Conservation (phyloP, 2,329 filamentous ascomycete genomes). For the Aspergillus melleus region DNA sequence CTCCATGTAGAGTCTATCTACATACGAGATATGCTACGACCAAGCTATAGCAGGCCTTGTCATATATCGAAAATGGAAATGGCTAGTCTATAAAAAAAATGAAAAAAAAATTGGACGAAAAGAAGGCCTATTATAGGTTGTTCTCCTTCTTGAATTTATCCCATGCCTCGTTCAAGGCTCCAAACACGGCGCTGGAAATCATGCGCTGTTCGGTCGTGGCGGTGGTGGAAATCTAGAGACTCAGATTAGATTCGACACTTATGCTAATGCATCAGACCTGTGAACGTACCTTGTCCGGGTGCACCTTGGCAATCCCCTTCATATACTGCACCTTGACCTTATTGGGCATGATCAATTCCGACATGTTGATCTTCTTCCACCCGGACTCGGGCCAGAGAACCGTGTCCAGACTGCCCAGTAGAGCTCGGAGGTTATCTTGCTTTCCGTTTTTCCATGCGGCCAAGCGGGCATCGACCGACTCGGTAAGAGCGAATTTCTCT, state of each 20-base stretch:
- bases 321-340: conserved; percentile 98
- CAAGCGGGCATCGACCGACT: conserved; percentile 79
- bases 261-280: conserved; percentile 4
- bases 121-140: conserved; percentile 43
- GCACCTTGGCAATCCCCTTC: conserved; percentile 98
- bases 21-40: background rate
- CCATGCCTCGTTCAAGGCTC: conserved; percentile 66
- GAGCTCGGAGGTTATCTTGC: conserved; percentile 83
- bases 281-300: conserved; percentile 88
- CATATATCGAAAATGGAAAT: background rate
- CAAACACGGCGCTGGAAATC: conserved; percentile 66
- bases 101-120: conserved; percentile 3
- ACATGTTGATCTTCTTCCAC: conserved; percentile 96
- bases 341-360: conserved; percentile 86
- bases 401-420: conserved; percentile 80
- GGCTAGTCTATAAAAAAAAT: conserved; percentile 8
- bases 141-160: conserved; percentile 68
- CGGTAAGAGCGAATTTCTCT: conserved; percentile 85
- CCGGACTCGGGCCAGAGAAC: conserved; percentile 90
- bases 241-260: conserved; percentile 11
- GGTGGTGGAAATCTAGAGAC: conserved; percentile 56
- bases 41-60: background rate
- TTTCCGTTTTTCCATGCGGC: conserved; percentile 86
- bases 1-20: background rate
- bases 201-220: conserved; percentile 68